Conservation (phyloP, 768 basidiomycete genomes). For the Agaricus blazei region DNA sequence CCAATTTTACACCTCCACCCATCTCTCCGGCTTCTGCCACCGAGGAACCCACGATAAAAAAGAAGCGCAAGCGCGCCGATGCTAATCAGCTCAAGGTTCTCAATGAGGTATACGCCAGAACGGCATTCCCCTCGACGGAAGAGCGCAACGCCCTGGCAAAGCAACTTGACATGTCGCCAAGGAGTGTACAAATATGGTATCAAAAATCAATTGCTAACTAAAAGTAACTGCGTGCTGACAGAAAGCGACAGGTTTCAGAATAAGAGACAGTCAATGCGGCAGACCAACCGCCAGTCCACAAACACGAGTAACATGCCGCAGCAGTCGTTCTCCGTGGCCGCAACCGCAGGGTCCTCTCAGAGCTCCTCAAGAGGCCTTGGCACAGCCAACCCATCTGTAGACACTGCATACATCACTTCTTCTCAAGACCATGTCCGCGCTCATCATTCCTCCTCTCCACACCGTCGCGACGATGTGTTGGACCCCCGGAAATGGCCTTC, state of each 20-base stretch:
- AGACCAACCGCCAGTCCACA: slow-evolving; percentile 64
- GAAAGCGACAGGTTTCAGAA: slow-evolving; percentile 71
- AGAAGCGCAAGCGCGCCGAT: slow-evolving; percentile 84
- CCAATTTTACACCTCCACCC: slow-evolving; percentile 52
- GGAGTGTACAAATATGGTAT: slow-evolving; percentile 86
- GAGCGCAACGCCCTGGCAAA: slow-evolving; percentile 76
- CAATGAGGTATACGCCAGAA: slow-evolving; percentile 75
- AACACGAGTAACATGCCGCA: slow-evolving; percentile 39
- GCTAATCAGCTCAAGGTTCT: slow-evolving; percentile 74
- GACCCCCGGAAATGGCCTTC: slow-evolving; percentile 46
- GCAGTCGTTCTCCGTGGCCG: slow-evolving; percentile 39
- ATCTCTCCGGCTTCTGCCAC: slow-evolving; percentile 37
- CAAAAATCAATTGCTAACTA: slow-evolving; percentile 15
- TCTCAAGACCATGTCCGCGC: slow-evolving; percentile 19
- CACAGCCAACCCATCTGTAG: slow-evolving; percentile 3
- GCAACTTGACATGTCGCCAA: slow-evolving; percentile 74
- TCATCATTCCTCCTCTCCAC: slow-evolving; percentile 29
- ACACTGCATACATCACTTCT: slow-evolving; percentile 9
- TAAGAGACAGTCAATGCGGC: slow-evolving; percentile 78
- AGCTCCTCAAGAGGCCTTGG: slow-evolving; percentile 4
- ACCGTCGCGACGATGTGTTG: slow-evolving; percentile 42
- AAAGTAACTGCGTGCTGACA: slow-evolving; percentile 14
- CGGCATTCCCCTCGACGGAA: slow-evolving; percentile 85
- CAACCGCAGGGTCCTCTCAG: slow-evolving; percentile 23
- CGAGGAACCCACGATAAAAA: slow-evolving; percentile 75